Conservation (phyloP, 1,284 basidiomycete genomes). For the Rhodotorula mucilaginosa region DNA sequence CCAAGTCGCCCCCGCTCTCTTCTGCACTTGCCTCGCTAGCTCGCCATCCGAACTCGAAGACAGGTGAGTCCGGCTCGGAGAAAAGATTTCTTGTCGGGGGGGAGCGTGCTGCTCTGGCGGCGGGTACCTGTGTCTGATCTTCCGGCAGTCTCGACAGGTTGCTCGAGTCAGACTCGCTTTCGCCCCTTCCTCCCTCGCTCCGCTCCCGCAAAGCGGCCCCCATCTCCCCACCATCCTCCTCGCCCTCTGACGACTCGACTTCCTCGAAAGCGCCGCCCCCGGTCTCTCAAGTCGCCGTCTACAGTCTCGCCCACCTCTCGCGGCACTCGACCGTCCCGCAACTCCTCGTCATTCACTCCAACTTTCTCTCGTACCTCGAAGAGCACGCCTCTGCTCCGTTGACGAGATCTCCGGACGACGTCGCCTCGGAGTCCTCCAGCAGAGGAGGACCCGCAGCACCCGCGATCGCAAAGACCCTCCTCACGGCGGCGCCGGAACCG, state of each 20-base stretch:
- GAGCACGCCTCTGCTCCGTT: constrained; percentile 44
- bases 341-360: constrained; percentile 69
- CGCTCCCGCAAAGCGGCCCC: constrained; percentile 79
- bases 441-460: background rate
- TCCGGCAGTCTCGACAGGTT: background rate
- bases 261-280: constrained; percentile 44
- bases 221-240: constrained; percentile 79
- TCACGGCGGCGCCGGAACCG: constrained; percentile 84
- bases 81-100: too few species aligned
- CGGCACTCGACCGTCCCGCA: constrained; percentile 46
- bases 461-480: constrained; percentile 59
- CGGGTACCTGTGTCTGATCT: background rate
- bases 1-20: constrained; percentile 69
- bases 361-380: constrained; percentile 59
- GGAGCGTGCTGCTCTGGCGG: too few species aligned
- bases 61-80: background rate
- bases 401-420: too few species aligned
- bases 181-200: constrained; percentile 69
- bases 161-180: constrained; percentile 52
- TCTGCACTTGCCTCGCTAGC: constrained; percentile 67
- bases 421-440: background rate
- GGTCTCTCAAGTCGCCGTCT: constrained; percentile 52
- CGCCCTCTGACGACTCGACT: constrained; percentile 61
- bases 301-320: constrained; percentile 1
- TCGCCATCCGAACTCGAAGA: background rate